These are phyloP conservation scores for Pleodorina starrii DNA, from an alignment of 139 green algal genomes.

Conservation along the genomic window DNA sequence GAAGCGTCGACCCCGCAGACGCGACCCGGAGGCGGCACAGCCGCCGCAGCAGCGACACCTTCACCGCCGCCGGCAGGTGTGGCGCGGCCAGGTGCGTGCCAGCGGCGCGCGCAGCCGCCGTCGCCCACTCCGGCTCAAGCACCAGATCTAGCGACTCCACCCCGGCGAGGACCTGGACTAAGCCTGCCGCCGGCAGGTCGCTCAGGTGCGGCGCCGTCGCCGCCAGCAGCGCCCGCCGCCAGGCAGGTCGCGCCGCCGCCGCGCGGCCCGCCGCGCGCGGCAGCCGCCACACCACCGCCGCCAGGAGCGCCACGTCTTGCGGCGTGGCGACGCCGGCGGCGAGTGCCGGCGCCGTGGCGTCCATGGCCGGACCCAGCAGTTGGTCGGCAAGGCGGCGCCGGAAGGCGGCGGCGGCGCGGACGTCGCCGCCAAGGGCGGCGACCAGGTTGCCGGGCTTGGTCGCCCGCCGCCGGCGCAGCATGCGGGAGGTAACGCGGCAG, in stretches of 20 bases:
- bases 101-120: neutral
- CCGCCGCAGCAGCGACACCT: slow-evolving; percentile 1
- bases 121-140: neutral
- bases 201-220: neutral
- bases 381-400: neutral
- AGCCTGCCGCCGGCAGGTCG: neutral
- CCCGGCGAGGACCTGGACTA: neutral
- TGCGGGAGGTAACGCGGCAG: neutral
- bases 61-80: neutral
- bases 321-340: neutral
- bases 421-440: neutral
- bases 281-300: neutral
- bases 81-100: neutral
- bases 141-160: neutral
- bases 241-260: neutral
- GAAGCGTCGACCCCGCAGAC: neutral
- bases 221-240: neutral
- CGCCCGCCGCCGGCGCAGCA: slow-evolving; percentile 16
- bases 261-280: neutral
- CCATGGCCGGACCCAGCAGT: neutral
- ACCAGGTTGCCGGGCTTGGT: neutral
- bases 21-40: neutral
- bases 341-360: slow-evolving; percentile 1
- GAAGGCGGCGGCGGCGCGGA: neutral
- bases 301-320: slow-evolving; percentile 6